phyloP scores from a whole-genome alignment of 495 filamentous ascomycete genomes.

The Penicillium cataractarum region DNA sequence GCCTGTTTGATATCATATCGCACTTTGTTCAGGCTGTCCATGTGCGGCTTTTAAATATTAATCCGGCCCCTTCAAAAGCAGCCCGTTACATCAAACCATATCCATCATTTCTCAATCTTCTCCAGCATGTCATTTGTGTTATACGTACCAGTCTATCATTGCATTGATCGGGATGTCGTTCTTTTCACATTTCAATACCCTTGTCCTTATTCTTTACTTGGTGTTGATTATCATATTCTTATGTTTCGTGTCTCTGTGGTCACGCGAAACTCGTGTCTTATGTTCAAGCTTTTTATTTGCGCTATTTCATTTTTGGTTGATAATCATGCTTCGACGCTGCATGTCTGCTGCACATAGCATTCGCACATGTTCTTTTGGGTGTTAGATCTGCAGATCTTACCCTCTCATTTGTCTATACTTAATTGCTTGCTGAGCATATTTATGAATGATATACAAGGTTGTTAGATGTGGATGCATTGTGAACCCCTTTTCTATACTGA shows the following conservation, averaged over 20 bases:
- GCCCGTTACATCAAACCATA: not conserved
- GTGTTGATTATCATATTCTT: conserved; percentile 4
- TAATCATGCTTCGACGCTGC: not conserved
- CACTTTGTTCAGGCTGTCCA: not conserved
- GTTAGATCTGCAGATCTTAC: conserved; percentile 12
- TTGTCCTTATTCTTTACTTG: conserved; percentile 13
- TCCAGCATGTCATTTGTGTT: conserved; percentile 6
- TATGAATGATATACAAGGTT: conserved; percentile 16
- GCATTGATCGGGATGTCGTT: conserved; percentile 4
- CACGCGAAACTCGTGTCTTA: not conserved
- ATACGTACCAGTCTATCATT: not conserved
- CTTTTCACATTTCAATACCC: conserved; percentile 23
- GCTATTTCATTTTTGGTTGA: conserved; percentile 4
- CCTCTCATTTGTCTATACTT: conserved; percentile 16
- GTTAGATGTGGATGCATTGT: not conserved
- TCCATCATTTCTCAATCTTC: not conserved
- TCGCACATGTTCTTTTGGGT: not conserved
- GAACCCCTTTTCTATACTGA: too few relatives aligned
- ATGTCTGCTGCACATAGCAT: not conserved
- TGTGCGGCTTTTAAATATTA: not conserved
- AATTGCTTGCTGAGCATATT: conserved; percentile 22
- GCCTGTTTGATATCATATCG: not conserved
- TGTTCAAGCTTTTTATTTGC: not conserved
- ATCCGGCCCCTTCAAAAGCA: not conserved
- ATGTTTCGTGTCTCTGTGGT: not conserved